Evolutionary conservation across 2,329 filamentous ascomycete genomes (phyloP).

Genomic region (Nigrograna mackinnonii): DNA sequence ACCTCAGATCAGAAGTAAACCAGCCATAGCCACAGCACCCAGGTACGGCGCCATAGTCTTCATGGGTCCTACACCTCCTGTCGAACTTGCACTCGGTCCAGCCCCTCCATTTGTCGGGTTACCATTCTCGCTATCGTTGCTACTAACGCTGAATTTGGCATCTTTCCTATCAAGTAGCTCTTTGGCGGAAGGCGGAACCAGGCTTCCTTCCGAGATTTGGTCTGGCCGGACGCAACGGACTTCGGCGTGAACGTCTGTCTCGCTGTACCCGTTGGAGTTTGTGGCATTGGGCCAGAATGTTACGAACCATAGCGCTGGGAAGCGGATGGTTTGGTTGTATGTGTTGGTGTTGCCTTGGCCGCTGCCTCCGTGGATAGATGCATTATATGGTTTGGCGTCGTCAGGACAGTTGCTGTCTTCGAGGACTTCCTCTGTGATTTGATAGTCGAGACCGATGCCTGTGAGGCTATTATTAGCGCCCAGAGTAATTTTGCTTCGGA

Average conservation of each 20-base stretch:
- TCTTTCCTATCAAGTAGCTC: conserved; percentile 1
- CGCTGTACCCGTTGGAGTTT: neutral
- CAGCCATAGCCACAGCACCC: no score
- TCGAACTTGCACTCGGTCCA: no score
- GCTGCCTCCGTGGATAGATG: neutral
- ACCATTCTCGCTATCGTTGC: no score
- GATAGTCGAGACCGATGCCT: neutral
- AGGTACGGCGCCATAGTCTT: no score
- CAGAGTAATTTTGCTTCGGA: no score
- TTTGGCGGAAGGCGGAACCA: conserved; percentile 1
- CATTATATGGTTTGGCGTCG: neutral
- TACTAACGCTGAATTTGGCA: neutral
- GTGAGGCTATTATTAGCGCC: no score
- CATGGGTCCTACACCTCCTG: no score
- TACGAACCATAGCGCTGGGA: conserved; percentile 1
- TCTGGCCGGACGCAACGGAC: conserved; percentile 2
- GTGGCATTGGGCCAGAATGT: conserved; percentile 4
- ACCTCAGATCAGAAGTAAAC: no score
- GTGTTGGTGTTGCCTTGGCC: no score
- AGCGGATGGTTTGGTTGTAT: conserved; percentile 5
- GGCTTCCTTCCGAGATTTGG: conserved; percentile 1
- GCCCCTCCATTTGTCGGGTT: no score
- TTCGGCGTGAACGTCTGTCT: conserved; percentile 2
- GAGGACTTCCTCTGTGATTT: neutral
- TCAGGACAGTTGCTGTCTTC: neutral